Base-by-base conservation (phyloP, 495 filamentous ascomycete species). In the Penicillium roqueforti region DNA sequence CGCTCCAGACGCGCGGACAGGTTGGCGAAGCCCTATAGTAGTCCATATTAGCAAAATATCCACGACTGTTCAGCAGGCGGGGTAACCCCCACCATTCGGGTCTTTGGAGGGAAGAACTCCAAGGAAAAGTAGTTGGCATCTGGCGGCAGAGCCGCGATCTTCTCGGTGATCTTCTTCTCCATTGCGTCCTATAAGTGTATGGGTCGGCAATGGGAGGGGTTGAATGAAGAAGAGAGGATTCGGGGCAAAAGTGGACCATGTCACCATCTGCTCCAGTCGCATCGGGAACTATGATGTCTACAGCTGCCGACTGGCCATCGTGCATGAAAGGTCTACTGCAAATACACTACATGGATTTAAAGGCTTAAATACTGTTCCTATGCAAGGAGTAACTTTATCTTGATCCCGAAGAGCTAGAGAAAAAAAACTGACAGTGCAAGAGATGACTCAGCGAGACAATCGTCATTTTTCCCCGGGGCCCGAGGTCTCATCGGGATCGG, bases 101-200 rank as follows among this genome's bases (percentile, higher is more conserved):
- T 98, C 74, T 96, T 97, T 47, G 95, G 95, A 50, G 93, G 93
- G 72, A 98, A 97, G 82, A 98, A 98, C 76, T 98, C 95, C 60
- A 97, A 86, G 29, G 95, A 97, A 74, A 96, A 92, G 77, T 92
- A 98, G 62, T 83, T 83, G 47, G 81, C 80, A 70, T 87, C 83
- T 34, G 85, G 80, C 67, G 89, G 88, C 73, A 98, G 73, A 56
- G 90, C 89, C 71, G 88, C 88, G 63, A 97, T 91, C 80, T 97
- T 97, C 77, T 95, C 87, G 49, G 91, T 96, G 66, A 98, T 90
- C 72, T 90, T 96, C 72, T 93, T 67, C 64, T 62, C 64, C 64
- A 67, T 67, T 62, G 87, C 87, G 45, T 34, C 50, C 22, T 31
- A 51, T 38, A 16, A n/a, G 37, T 53, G 49, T 51, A 38, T 50